Evolutionary conservation across 768 basidiomycete genomes (phyloP), one percentile per base, ranked within the genome.

Genomic region (Tylopilus vinaceipallidus): DNA sequence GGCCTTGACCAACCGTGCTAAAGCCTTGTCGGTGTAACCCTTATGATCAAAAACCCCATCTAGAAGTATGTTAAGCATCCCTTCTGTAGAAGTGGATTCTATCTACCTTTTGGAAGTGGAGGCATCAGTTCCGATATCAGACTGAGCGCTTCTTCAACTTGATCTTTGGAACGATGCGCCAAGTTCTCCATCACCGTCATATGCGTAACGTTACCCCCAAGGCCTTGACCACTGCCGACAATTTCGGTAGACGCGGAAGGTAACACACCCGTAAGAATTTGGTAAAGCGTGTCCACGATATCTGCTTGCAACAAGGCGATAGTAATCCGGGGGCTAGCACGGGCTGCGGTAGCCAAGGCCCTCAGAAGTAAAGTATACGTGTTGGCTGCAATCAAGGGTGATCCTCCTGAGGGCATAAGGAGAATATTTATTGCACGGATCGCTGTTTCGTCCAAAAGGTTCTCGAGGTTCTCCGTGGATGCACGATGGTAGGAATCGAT

Each of bases 171-270:
- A 24, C 94, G 79, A 67, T 98, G 94, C 1, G 93, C 93, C 38
- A 99, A 73, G 66, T 95, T 98, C 71, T 98, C 91, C 85, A 98
- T 91, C 23, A 99, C 92, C 7, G 92, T 88, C 91, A 98, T 94
- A 64, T 98, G 95, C 16, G 91, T 93, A 4, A 95, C 71, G 24
- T 92, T 91, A 38, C 91, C 91, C 24, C 90, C 89, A 1, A 94
- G 71, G 11, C 90, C 91, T 67, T 93, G 91, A 0, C 88, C 55
- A 7, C 37, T 85, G 23, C 74, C 76, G 51, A 85, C 83, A 23
- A 75, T 71, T 41, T 69, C 78, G 26, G 64, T 69, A 27, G 75
- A 71, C 3, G 79, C 63, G 2, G 92, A 83, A 7, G 95, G 93
- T 2, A 95, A 66, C 20, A 98, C 92, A 17, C 97, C 97, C 0